Conservation (phyloP, 2,329 filamentous ascomycete genomes). For the Exophiala lecanii-corni region DNA sequence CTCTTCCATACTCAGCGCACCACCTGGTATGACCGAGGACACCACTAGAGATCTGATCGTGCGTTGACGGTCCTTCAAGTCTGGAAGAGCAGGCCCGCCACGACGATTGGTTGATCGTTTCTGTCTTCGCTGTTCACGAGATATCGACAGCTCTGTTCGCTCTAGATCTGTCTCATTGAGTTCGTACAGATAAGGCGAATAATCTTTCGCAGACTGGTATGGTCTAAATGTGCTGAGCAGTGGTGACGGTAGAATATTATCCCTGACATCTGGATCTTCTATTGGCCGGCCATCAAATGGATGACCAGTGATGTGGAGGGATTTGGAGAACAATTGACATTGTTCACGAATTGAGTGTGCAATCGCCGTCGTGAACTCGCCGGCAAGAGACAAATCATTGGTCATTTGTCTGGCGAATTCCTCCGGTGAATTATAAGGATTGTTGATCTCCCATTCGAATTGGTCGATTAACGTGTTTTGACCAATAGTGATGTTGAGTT, state of each 20-base stretch:
- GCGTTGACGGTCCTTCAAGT: conserved; percentile 88
- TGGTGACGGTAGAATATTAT: conserved; percentile 81
- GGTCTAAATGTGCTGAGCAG: conserved; percentile 79
- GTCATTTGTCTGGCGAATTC: conserved; percentile 90
- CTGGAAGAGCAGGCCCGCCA: conserved; percentile 88
- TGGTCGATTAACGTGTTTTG: conserved; percentile 91
- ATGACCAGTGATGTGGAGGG: conserved; percentile 87
- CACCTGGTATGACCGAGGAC: conserved; percentile 85
- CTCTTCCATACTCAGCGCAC: conserved; percentile 72
- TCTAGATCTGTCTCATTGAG: conserved; percentile 87
- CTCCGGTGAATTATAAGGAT: conserved; percentile 86
- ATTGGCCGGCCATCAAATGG: conserved; percentile 90
- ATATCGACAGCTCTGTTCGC: conserved; percentile 85
- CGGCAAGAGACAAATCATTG: conserved; percentile 80
- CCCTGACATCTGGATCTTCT: conserved; percentile 83
- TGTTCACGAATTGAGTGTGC: conserved; percentile 97
- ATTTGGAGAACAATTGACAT: conserved; percentile 87
- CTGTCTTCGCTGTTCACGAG: conserved; percentile 86
- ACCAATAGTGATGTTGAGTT: conserved; percentile 96
- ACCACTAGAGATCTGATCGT: conserved; percentile 91
- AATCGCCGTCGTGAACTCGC: conserved; percentile 95
- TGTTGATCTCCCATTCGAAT: conserved; percentile 99
- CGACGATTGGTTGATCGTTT: conserved; percentile 93
- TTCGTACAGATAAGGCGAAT: conserved; percentile 88
- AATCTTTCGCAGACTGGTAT: conserved; percentile 90